Evolutionary conservation across 768 basidiomycete genomes (phyloP), one percentile per base, ranked within the genome.

Genomic region (Melanogaster broomeanus): DNA sequence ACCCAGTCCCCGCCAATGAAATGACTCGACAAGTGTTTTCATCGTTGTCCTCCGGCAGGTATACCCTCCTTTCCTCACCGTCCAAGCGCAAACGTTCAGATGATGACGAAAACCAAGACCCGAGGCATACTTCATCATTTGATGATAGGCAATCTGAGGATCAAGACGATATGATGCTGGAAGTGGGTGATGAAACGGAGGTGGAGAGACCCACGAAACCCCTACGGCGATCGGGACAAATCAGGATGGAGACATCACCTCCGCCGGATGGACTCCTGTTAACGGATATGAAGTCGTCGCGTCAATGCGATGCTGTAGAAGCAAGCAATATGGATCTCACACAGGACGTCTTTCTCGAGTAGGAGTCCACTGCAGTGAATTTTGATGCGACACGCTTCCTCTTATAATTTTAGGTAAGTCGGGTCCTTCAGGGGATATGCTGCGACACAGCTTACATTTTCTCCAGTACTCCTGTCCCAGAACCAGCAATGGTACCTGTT

Each of bases 1-100:
- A 81, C 57, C 83, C 84, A 60, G 76, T 68, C 40, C 77, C 85
- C 22, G 75, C 82, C 48, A 81, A 77, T 48, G 84, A 85, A 63
- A 79, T 73, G 10, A 69, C 83, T 48, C 78, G 72, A 39, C 76
- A 79, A 34, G 73, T 84, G 18, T 72, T 73, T 75, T 58, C 72
- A 45, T 59, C 69, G 24, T 33, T 38, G n/a, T 31, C 55, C 4
- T 71, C 72, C 47, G 66, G 74, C 45, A 66, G 67, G 38, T 64
- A 68, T 56, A 59, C 58, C 25, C 59, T 58, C 49, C 58, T 59
- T 22, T 57, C 64, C 9, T 75, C 68, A 53, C 68, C 74, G 37
- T 64, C 57, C 33, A 77, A 75, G 53, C 76, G 75, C 38, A 67
- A 62, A 51, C 66, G 68, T 42, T 47, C 47, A 12, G 51, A 58